Evolutionary conservation across 306 rosid species (phyloP).

Genomic region (Dryas octopetala): DNA sequence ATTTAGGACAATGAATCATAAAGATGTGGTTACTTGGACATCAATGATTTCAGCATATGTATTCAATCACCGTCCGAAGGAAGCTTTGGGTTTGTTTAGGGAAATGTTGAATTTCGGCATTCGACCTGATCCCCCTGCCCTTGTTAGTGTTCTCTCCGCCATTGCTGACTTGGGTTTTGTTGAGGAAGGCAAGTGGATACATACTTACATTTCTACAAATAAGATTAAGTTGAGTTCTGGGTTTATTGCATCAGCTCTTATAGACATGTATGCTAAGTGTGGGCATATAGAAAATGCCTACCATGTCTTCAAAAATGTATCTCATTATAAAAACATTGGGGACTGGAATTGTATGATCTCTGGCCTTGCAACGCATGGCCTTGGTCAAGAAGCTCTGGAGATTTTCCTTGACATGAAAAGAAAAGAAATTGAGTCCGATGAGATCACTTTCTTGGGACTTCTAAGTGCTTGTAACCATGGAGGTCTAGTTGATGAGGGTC

Average conservation of each 20-base stretch:
- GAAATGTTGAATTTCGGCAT: slow-evolving; percentile 46
- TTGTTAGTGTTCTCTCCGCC: slow-evolving; percentile 57
- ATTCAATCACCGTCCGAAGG: slow-evolving; percentile 23
- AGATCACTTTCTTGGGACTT: slow-evolving; percentile 51
- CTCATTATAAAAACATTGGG: slow-evolving; percentile 35
- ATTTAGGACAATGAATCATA: slow-evolving; percentile 35
- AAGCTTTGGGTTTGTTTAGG: slow-evolving; percentile 47
- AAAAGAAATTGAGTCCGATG: slow-evolving; percentile 39
- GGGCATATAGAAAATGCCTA: slow-evolving; percentile 52
- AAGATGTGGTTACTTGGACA: slow-evolving; percentile 50
- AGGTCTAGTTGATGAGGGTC: slow-evolving; percentile 47
- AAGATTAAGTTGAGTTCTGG: slow-evolving; percentile 27
- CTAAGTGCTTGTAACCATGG: slow-evolving; percentile 60
- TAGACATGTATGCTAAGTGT: slow-evolving; percentile 62
- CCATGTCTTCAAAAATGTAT: slow-evolving; percentile 36
- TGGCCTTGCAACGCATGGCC: slow-evolving; percentile 48
- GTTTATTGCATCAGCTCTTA: slow-evolving; percentile 48
- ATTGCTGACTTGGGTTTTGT: slow-evolving; percentile 54
- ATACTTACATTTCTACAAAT: slow-evolving; percentile 32
- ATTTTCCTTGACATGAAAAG: slow-evolving; percentile 45
- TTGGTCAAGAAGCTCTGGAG: slow-evolving; percentile 44
- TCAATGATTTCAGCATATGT: slow-evolving; percentile 50
- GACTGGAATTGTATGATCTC: slow-evolving; percentile 59
- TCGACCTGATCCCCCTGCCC: slow-evolving; percentile 47
- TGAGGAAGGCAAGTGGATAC: slow-evolving; percentile 60